phyloP scores from a whole-genome alignment of 2,329 filamentous ascomycete genomes.

The Periconia sp. region DNA sequence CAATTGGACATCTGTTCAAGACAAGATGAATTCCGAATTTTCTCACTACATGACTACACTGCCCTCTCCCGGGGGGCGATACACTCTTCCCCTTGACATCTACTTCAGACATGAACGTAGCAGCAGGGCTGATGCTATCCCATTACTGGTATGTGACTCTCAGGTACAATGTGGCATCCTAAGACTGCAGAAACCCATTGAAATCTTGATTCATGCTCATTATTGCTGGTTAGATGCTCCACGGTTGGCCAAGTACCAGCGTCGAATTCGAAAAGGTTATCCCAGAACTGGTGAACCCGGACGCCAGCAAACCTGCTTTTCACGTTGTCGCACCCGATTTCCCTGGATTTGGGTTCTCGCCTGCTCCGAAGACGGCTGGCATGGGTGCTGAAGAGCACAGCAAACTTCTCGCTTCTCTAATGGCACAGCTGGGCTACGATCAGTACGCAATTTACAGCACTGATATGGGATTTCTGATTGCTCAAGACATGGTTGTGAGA shows the following conservation, averaged over 20 bases:
- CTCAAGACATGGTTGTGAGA: not conserved
- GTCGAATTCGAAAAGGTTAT: slow-evolving; percentile 58
- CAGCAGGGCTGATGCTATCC: slow-evolving; percentile 53
- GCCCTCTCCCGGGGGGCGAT: slow-evolving; percentile 5
- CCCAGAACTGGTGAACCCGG: slow-evolving; percentile 54
- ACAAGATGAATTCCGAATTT: slow-evolving; percentile 9
- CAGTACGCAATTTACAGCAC: slow-evolving; percentile 51
- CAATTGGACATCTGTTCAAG: slow-evolving; percentile 7
- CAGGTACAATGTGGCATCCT: too few species aligned
- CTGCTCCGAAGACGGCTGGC: slow-evolving; percentile 29
- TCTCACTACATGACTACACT: slow-evolving; percentile 9
- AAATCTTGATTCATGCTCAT: too few species aligned
- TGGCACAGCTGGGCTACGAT: slow-evolving; percentile 60
- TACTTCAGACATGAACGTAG: slow-evolving; percentile 66
- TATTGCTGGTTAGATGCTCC: slow-evolving; percentile 47
- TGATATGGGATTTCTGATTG: slow-evolving; percentile 7
- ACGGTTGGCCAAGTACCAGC: slow-evolving; percentile 65
- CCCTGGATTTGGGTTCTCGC: slow-evolving; percentile 60
- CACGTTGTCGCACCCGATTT: slow-evolving; percentile 66
- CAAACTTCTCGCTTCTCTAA: slow-evolving; percentile 57
- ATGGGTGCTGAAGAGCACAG: slow-evolving; percentile 54
- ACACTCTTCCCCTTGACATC: not conserved
- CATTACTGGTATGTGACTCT: slow-evolving; percentile 52
- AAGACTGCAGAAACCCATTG: too few species aligned
- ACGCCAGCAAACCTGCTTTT: slow-evolving; percentile 53